Conservation (phyloP, 495 filamentous ascomycete species). For the Neurospora hispaniola region DNA sequence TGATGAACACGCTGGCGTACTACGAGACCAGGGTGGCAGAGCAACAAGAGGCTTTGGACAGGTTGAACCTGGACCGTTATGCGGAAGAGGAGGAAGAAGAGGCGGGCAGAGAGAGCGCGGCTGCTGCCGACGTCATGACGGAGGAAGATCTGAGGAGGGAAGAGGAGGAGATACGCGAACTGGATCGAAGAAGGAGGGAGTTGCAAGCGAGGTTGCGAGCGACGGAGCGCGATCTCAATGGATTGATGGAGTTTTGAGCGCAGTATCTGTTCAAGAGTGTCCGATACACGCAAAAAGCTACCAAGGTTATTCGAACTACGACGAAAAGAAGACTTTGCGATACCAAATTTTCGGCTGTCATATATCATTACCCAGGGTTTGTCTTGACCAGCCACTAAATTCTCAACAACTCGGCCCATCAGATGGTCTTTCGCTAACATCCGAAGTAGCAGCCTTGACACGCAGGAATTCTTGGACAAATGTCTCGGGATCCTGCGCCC, state of each 20-base stretch:
- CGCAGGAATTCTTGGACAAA: constrained; percentile 47
- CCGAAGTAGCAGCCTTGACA: constrained; percentile 27
- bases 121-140: constrained; percentile 42
- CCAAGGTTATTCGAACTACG: not conserved
- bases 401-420: constrained; percentile 7
- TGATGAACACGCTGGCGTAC: constrained; percentile 61
- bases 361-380: not conserved
- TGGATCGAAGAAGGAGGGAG: constrained; percentile 66
- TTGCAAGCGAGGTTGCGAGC: constrained; percentile 68
- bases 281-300: not conserved
- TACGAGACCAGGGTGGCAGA: constrained; percentile 72
- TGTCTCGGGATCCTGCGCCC: constrained; percentile 50
- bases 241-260: constrained; percentile 36
- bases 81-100: constrained; percentile 35
- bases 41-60: constrained; percentile 63
- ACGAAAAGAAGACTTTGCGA: not conserved
- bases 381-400: not conserved
- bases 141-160: constrained; percentile 67
- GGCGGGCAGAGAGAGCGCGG: constrained; percentile 27
- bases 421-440: constrained; percentile 3
- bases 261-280: not conserved
- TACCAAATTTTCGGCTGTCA: not conserved
- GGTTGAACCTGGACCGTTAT: constrained; percentile 51
- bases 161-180: constrained; percentile 64
- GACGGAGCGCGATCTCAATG: constrained; percentile 73